Conservation (phyloP, 257 asterid genomes). For the Penstemon newberryi region DNA sequence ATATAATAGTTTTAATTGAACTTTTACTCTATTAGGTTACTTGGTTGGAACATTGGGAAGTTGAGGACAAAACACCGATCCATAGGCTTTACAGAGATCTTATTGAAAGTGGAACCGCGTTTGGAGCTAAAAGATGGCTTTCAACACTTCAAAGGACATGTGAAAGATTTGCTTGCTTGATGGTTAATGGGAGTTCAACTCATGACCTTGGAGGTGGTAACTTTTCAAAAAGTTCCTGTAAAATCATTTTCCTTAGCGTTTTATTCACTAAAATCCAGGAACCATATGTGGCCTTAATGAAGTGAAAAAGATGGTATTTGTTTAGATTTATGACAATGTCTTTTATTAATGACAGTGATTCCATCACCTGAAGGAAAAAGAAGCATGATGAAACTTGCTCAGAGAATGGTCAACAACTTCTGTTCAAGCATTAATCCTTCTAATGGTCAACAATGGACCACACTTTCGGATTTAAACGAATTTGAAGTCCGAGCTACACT, state of each 20-base stretch:
- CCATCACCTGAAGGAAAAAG: slow-evolving; percentile 82
- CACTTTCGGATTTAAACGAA: slow-evolving; percentile 58
- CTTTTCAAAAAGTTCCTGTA: too few species aligned
- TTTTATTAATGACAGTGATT: slow-evolving; percentile 40
- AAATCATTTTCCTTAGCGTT: too few species aligned
- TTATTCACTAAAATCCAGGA: too few species aligned
- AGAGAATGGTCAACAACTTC: slow-evolving; percentile 84
- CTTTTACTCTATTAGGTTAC: slow-evolving; percentile 51
- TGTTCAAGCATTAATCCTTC: slow-evolving; percentile 78
- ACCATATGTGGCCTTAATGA: too few species aligned
- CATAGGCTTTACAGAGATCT: slow-evolving; percentile 75
- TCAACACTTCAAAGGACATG: slow-evolving; percentile 74
- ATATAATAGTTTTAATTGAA: not conserved
- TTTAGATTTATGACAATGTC: not conserved
- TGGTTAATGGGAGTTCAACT: slow-evolving; percentile 61
- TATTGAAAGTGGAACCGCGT: slow-evolving; percentile 70
- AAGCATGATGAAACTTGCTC: slow-evolving; percentile 92
- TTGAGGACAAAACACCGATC: slow-evolving; percentile 67
- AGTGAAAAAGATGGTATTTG: not conserved
- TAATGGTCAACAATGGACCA: slow-evolving; percentile 78
- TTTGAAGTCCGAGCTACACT: slow-evolving; percentile 78
- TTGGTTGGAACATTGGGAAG: slow-evolving; percentile 93
- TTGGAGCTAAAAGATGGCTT: slow-evolving; percentile 96
- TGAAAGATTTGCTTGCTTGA: slow-evolving; percentile 75
- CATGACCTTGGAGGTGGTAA: slow-evolving; percentile 86